Evolutionary conservation across 805 yeast species (phyloP).

Genomic region (Cyberlindnera xishuangbannaensis): DNA sequence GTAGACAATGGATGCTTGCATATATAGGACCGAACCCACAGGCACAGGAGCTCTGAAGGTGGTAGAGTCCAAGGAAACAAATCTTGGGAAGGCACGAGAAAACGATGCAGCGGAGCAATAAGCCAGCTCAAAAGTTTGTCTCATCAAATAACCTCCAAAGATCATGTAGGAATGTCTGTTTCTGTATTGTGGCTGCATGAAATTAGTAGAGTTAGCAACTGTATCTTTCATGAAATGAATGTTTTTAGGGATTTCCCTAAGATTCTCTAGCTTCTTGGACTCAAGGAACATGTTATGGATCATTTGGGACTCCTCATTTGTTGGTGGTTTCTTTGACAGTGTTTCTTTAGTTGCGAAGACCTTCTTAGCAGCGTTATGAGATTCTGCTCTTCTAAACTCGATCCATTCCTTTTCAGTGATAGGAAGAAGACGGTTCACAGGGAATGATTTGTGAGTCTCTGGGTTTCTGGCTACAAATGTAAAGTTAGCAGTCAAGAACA

Average conservation of each 20-base stretch:
- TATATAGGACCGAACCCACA: conserved; percentile 82
- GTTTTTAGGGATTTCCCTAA: conserved; percentile 39
- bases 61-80: conserved; percentile 84
- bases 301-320: conserved; percentile 65
- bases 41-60: conserved; percentile 94
- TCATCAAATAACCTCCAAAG: conserved; percentile 88
- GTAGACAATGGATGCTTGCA: conserved; percentile 79
- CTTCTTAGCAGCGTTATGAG: conserved; percentile 83
- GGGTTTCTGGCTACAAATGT: conserved; percentile 97
- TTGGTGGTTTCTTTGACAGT: conserved; percentile 61
- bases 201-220: conserved; percentile 62
- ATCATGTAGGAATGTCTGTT: conserved; percentile 92
- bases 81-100: conserved; percentile 79
- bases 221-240: conserved; percentile 69
- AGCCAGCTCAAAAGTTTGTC: conserved; percentile 91
- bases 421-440: conserved; percentile 78
- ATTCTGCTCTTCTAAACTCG: conserved; percentile 83
- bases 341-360: conserved; percentile 62
- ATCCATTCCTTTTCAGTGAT: conserved; percentile 70
- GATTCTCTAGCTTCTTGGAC: conserved; percentile 33
- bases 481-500: conserved; percentile 83
- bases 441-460: conserved; percentile 81
- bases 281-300: conserved; percentile 74
- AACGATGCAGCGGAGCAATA: conserved; percentile 91
- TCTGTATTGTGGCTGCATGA: conserved; percentile 96